Conservation (phyloP, 345 rosid genomes). For the Euclidium syriacum region DNA sequence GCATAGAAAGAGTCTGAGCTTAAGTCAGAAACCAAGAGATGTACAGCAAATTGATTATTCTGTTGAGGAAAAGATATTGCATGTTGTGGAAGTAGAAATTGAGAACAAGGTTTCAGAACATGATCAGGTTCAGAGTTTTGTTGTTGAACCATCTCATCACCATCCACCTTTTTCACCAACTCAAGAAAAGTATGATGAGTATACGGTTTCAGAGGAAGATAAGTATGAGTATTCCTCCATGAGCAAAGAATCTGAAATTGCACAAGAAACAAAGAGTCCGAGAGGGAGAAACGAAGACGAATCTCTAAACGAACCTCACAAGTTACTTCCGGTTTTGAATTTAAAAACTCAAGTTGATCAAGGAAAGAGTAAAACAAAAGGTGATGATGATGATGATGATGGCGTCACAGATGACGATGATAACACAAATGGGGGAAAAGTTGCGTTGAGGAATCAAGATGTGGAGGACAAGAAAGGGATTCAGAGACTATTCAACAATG, state of each 20-base stretch:
- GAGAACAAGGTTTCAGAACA: conserved; percentile 23
- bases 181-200: conserved; percentile 33
- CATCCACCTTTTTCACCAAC: no score
- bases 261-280: conserved; percentile 38
- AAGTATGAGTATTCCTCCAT: conserved; percentile 31
- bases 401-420: no score
- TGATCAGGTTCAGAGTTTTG: conserved; percentile 35
- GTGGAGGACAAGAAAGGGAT: conserved; percentile 67
- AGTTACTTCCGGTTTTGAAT: conserved; percentile 41
- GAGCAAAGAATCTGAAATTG: conserved; percentile 35
- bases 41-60: conserved; percentile 28
- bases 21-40: conserved; percentile 27
- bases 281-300: conserved; percentile 26
- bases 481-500: conserved; percentile 64
- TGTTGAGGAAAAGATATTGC: conserved; percentile 59
- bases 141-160: conserved; percentile 25
- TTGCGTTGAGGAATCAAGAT: conserved; percentile 78
- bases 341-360: conserved; percentile 70
- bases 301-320: conserved; percentile 40
- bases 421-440: conserved; percentile 41
- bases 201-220: conserved; percentile 35
- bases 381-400: conserved; percentile 17
- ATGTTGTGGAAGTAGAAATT: conserved; percentile 53
- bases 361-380: conserved; percentile 36
- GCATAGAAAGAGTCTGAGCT: conserved; percentile 37